Evolutionary conservation across 2,329 filamentous ascomycete genomes (phyloP), one percentile per base, ranked within the genome.

Genomic region (Trichoderma arundinaceum): DNA sequence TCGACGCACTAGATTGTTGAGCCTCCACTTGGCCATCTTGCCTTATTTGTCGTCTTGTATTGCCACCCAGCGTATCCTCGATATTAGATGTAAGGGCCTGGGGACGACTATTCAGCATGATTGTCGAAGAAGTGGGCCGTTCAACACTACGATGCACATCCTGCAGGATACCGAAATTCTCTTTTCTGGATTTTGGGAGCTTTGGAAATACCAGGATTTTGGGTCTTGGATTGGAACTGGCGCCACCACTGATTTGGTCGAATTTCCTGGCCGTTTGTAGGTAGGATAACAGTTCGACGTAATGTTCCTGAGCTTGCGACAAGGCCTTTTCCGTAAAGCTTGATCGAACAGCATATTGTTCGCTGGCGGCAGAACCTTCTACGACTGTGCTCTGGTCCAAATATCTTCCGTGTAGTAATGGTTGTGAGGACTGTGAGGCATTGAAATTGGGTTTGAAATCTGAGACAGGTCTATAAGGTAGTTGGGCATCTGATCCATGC

Each of bases 231-330:
- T 77, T 77, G 8, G 78, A 73, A 6, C 75, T 74, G 46, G 78
- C 75, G 28, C 76, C 74, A 19, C 74, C 73, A 67, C 79, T 80
- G 17, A 74, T 73, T 17, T 79, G 74, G 9, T 78, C 77, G 1
- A 79, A 75, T 71, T 82, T 88, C 65, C 86, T 88, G 19, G 80
- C 81, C 60, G 86, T 83, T 67, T 90, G 87, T 7, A 91, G 80
- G 69, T 86, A 87, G 9, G 86, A 79, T 3, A 94, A 78, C 7
- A 94, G 82, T 68, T 92, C 88, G 54, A 90, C 81, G 75, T 94
- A 94, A 38, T 89, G 85, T 69, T 83, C 83, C 74, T 93, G 89
- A n/a, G 90, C 91, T 78, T 88, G 88, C 13, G 84, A 81, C 28
- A 93, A 78, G 2, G 86, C 86, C 68, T 87, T 89, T 69, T 92